Percentiles rank a stretch among this genome's conserved stretches.
phyloP scores from a whole-genome alignment of 345 rosid species.

The Mallotus nudiflorus region DNA sequence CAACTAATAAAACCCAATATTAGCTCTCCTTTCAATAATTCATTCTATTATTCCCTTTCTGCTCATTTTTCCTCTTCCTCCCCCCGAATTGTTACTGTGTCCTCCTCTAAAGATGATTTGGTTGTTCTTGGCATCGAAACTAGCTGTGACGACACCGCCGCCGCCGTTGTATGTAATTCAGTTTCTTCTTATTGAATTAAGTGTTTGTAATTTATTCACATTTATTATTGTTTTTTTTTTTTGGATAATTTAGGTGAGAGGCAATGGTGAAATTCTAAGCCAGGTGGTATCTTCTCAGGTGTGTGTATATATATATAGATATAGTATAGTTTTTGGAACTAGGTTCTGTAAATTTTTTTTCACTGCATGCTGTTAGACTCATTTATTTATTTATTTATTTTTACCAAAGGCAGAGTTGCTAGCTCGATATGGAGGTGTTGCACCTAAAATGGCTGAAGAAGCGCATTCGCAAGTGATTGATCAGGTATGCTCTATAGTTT shows the following conservation, averaged over 20 bases:
- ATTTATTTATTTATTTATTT: constrained; percentile 13
- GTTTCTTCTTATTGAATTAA: not conserved
- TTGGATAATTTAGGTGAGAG: constrained; percentile 56
- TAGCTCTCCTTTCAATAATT: constrained; percentile 18
- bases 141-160: constrained; percentile 97
- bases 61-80: constrained; percentile 25
- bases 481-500: constrained; percentile 42
- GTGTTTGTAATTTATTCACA: not conserved
- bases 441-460: constrained; percentile 95
- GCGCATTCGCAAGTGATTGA: constrained; percentile 82
- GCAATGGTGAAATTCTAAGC: constrained; percentile 83
- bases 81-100: not conserved
- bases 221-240: not conserved
- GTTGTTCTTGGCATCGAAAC: constrained; percentile 92
- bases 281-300: constrained; percentile 98
- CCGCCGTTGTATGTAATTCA: constrained; percentile 64
- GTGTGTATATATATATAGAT: not conserved
- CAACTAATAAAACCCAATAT: constrained; percentile 11
- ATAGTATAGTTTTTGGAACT: not conserved
- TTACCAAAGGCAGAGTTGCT: constrained; percentile 78
- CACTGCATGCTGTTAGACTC: not conserved
- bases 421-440: constrained; percentile 86
- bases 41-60: constrained; percentile 14
- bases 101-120: constrained; percentile 43
- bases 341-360: not conserved